Evolutionary conservation across 202 grass and related monocot genomes (phyloP), one percentile per base, ranked within the genome.

Genomic region (Zizania palustris): DNA sequence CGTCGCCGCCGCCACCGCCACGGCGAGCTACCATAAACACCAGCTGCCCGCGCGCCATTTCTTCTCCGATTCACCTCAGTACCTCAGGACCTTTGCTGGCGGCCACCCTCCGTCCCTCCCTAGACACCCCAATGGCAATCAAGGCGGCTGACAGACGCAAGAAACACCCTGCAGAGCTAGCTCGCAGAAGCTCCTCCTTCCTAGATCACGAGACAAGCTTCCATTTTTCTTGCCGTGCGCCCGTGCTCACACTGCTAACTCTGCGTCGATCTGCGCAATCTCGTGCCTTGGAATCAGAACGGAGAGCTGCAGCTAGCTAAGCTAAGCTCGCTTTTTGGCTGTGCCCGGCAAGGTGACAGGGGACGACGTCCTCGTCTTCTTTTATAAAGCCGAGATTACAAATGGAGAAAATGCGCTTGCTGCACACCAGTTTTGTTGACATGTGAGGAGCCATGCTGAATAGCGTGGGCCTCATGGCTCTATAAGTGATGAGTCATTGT

Each of bases 241-340:
- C 8, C 7, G 28, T 28, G 28, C 28, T 28, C 1, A 28, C 28
- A 28, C 28, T 28, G 18, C n/a, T 15, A 3, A 14, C 48, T 55
- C 37, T 39, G 16, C 16, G 19, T 35, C 38, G 9, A 49, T 3
- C 5, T 11, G 14, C 5, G 14, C 2, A 15, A 13, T 11, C 42
- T 9, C 40, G 6, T 7, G 40, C 40, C 1, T 28, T 28, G 28
- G 28, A 28, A 11, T 12, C 3, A 4, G 4, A 51, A n/a, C 7
- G 49, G 49, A 51, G 49, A n/a, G 49, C 15, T 51, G 15, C 45
- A 15, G 45, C 48, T 6, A 50, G 46, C 14, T 50, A 50, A 50
- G 35, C 33, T 4, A 15, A 65, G 48, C 3, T 34, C 4, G 44
- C 74, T 84, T 88, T 75, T 84, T 59, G 85, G 80, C 56, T 58